phyloP scores from a whole-genome alignment of 768 basidiomycete genomes.

The Mrakia hoshinonis region DNA sequence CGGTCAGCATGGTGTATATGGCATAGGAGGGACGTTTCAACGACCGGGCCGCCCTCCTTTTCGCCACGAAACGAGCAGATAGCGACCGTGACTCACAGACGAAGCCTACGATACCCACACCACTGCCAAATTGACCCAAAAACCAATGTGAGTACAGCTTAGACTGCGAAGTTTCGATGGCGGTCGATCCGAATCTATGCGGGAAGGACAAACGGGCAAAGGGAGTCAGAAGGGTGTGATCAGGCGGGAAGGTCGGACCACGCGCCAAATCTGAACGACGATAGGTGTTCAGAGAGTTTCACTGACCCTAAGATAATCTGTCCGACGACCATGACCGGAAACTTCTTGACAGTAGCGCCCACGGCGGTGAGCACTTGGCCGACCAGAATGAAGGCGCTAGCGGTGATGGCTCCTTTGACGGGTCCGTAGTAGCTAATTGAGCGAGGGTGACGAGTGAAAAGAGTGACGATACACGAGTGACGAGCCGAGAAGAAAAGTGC shows the following conservation, averaged over 20 bases:
- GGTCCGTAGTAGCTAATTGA: constrained; percentile 32
- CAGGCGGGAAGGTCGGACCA: too few relatives aligned
- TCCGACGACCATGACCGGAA: constrained; percentile 23
- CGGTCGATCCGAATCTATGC: constrained; percentile 37
- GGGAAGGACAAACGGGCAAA: neutral
- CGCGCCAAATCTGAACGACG: too few relatives aligned
- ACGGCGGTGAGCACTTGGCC: constrained; percentile 33
- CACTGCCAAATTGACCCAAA: neutral
- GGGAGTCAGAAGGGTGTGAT: neutral
- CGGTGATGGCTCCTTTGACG: constrained; percentile 34
- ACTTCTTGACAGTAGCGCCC: neutral
- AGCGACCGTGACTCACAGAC: neutral
- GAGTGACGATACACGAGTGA: neutral
- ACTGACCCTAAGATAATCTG: constrained; percentile 32
- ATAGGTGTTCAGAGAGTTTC: too few relatives aligned
- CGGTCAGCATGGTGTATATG: neutral
- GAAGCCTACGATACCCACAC: neutral
- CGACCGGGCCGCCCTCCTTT: too few relatives aligned
- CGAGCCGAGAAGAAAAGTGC: too few relatives aligned
- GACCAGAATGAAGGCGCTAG: constrained; percentile 35
- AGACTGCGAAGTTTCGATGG: constrained; percentile 37
- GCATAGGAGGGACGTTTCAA: too few relatives aligned
- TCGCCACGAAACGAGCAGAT: too few relatives aligned
- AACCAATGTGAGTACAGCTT: neutral
- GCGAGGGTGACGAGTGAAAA: neutral